These are phyloP conservation scores for Syzygium syzygioides DNA, from an alignment of 441 rosid species.

Conservation along the genomic window DNA sequence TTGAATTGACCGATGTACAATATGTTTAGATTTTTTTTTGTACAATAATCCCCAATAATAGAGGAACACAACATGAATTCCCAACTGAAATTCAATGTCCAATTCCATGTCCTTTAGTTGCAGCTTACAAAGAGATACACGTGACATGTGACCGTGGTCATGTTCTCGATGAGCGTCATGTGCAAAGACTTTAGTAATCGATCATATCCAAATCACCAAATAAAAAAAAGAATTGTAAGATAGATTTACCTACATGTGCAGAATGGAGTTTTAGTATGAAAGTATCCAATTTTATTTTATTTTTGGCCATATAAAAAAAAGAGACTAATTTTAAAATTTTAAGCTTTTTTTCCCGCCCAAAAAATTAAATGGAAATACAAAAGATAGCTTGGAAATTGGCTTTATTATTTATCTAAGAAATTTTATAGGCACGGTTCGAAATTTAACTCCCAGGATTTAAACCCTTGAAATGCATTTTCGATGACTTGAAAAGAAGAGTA, in stretches of 20 bases:
- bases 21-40: neutral
- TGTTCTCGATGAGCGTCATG: neutral
- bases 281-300: neutral
- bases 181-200: neutral
- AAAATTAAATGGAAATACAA: neutral
- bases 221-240: neutral
- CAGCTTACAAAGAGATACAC: neutral
- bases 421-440: neutral
- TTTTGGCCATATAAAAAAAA: neutral
- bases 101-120: neutral
- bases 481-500: no score
- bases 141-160: neutral
- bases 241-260: neutral
- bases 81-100: neutral
- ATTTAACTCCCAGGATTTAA: neutral
- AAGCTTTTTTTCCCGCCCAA: neutral
- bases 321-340: neutral
- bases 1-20: neutral
- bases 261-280: neutral
- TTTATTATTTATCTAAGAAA: neutral
- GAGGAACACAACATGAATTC: neutral
- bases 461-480: neutral
- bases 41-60: no score
- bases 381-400: neutral
- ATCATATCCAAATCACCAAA: neutral